Evolutionary conservation across 169 alveolate species (phyloP), one percentile per base, ranked within the genome.

Genomic region (Plasmodium knowlesi): DNA sequence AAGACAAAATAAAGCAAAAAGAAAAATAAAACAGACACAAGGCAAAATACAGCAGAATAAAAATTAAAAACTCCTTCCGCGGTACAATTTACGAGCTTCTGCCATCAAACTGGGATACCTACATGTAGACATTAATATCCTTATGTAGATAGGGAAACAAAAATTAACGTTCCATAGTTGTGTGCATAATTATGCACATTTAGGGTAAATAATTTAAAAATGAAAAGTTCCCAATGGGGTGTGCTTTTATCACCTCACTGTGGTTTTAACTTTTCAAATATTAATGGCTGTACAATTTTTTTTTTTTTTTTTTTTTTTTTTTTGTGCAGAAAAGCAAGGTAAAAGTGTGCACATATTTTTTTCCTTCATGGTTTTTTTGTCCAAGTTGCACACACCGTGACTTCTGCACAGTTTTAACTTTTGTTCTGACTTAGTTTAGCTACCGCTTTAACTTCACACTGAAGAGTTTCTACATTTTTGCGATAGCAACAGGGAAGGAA

Each of bases 141-240:
- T 19, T 3, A 37, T 30, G 71, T 70, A 39, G 79, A 41, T 28
- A 19, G 43, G 61, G 37, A 19, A 22, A 73, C 34, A 54, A 85
- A 54, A 6, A 30, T 19, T 12, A n/a, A 34, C 41, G 22, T 14
- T 1, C 14, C 22, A 72, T 4, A 46, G 39, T 19, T 74, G 83
- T 85, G 93, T 85, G 93, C 93, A 85, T 50, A 85, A 73, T 70
- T 70, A 85, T 85, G 93, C 93, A 85, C 81, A 28, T 67, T 85
- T 85, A 6, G 22, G 79, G 81, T 85, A 37, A 46, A 73, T 34
- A n/a, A n/a, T 82, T 82, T 28, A 34, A 57, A 54, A 37, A n/a
- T 53, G 70, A 39, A 22, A 79, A 32, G 57, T 37, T 41, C 32
- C n/a, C 50, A 82, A 82, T 54, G 37, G 34, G 54, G 43, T 39